These are phyloP conservation scores for Suhomyces guaymorum DNA, from an alignment of 1,139 yeast species.

Conservation along the genomic window DNA sequence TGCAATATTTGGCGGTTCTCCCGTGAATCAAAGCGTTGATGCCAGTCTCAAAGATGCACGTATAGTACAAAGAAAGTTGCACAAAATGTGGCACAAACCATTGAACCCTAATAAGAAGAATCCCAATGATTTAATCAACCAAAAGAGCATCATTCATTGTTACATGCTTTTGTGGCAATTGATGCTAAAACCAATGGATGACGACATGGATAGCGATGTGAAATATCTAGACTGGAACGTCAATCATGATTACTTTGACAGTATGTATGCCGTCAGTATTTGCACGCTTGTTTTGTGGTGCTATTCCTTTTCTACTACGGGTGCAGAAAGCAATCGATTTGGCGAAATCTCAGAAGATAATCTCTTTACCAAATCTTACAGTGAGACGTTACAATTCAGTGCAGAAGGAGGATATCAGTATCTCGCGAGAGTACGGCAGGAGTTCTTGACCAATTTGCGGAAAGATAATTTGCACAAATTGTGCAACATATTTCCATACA, in stretches of 20 bases:
- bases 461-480: constrained; percentile 26
- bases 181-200: constrained; percentile 48
- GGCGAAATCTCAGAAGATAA: constrained; percentile 16
- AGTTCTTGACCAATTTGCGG: constrained; percentile 22
- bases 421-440: constrained; percentile 37
- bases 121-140: constrained; percentile 34
- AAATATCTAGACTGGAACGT: constrained; percentile 32
- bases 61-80: constrained; percentile 53
- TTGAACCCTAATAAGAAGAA: constrained; percentile 18
- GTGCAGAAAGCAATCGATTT: constrained; percentile 38
- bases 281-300: constrained; percentile 54
- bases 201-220: constrained; percentile 15
- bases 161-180: constrained; percentile 63
- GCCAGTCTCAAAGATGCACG: constrained; percentile 57
- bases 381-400: constrained; percentile 25
- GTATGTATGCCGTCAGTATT: constrained; percentile 46
- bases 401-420: constrained; percentile 34
- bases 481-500: constrained; percentile 32
- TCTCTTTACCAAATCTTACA: constrained; percentile 18
- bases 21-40: constrained; percentile 75
- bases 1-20: constrained; percentile 79
- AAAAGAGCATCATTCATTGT: constrained; percentile 59
- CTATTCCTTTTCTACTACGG: constrained; percentile 41
- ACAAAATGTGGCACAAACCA: constrained; percentile 45
- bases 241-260: constrained; percentile 34